phyloP scores from a whole-genome alignment of 164 flowering plant species.

The Chimonanthus salicifolius region DNA sequence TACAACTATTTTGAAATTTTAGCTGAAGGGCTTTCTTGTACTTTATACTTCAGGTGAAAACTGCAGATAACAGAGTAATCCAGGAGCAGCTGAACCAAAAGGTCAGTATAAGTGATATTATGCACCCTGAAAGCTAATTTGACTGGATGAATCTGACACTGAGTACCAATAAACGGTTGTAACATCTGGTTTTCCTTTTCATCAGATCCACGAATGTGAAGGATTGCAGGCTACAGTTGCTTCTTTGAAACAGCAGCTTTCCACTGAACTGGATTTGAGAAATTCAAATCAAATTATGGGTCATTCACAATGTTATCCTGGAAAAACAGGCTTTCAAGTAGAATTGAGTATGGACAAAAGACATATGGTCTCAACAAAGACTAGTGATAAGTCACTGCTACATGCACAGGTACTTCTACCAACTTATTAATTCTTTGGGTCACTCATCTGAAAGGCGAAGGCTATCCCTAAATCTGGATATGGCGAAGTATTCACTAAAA shows the following conservation, averaged over 20 bases:
- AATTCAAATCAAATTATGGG: constrained; percentile 23
- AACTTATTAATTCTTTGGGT: background rate
- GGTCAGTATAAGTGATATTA: constrained; percentile 31
- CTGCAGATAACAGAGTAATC: constrained; percentile 84
- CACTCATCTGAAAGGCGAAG: background rate
- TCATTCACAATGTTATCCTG: constrained; percentile 24
- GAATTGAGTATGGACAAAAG: constrained; percentile 21
- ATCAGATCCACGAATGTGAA: constrained; percentile 71
- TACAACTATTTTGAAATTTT: background rate
- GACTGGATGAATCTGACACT: background rate
- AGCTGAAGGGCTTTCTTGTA: background rate
- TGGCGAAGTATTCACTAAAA: background rate
- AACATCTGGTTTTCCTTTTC: constrained; percentile 8
- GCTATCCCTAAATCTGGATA: background rate
- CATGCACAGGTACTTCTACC: constrained; percentile 40
- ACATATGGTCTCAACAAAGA: constrained; percentile 17
- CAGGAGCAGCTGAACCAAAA: constrained; percentile 90
- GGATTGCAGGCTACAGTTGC: constrained; percentile 53
- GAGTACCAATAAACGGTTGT: background rate
- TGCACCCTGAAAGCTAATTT: background rate
- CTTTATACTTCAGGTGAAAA: constrained; percentile 47
- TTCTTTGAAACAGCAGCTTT: constrained; percentile 68
- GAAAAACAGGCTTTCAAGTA: constrained; percentile 19
- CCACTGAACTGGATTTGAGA: constrained; percentile 40
- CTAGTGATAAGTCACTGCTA: constrained; percentile 25